A percentile compares a stretch with the other conserved stretches of the same genome.
These are phyloP conservation scores for Fragilaria radians DNA, from an alignment of 108 stramenopile genomes.

Conservation along the genomic window DNA sequence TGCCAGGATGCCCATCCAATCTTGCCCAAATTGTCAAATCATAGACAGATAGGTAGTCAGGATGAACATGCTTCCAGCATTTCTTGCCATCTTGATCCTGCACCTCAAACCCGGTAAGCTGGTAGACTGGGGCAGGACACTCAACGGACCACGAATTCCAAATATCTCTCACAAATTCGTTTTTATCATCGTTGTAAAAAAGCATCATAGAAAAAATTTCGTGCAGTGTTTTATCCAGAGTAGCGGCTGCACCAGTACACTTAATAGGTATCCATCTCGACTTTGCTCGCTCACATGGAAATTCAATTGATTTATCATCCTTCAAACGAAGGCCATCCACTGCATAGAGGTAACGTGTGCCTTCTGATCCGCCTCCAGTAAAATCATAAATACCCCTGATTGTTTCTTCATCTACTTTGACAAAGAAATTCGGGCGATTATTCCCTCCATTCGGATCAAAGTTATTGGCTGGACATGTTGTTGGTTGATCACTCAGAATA, in stretches of 20 bases:
- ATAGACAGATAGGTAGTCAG: conserved; percentile 39
- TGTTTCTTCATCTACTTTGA: too few relatives aligned
- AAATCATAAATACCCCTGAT: too few relatives aligned
- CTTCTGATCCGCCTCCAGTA: too few relatives aligned
- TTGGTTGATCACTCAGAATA: neutral
- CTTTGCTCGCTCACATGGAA: too few relatives aligned
- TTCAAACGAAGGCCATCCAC: conserved; percentile 4
- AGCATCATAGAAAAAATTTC: neutral
- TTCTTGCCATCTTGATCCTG: conserved; percentile 2
- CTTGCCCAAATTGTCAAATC: conserved; percentile 44
- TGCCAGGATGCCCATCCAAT: conserved; percentile 13
- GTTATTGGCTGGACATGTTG: too few relatives aligned
- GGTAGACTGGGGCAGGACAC: conserved; percentile 5
- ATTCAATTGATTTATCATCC: too few relatives aligned
- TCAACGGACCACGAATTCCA: neutral
- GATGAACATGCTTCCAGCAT: conserved; percentile 43
- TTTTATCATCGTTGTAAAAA: neutral
- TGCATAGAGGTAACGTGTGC: conserved; percentile 5
- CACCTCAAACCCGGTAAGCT: conserved; percentile 5
- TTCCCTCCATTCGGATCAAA: too few relatives aligned
- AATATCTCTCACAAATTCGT: neutral
- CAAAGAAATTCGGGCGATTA: too few relatives aligned
- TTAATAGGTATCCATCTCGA: conserved; percentile 1
- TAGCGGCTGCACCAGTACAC: neutral
- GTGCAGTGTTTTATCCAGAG: neutral